phyloP scores from a whole-genome alignment of 1,139 yeast species.

The Saccharomyces hybrid region DNA sequence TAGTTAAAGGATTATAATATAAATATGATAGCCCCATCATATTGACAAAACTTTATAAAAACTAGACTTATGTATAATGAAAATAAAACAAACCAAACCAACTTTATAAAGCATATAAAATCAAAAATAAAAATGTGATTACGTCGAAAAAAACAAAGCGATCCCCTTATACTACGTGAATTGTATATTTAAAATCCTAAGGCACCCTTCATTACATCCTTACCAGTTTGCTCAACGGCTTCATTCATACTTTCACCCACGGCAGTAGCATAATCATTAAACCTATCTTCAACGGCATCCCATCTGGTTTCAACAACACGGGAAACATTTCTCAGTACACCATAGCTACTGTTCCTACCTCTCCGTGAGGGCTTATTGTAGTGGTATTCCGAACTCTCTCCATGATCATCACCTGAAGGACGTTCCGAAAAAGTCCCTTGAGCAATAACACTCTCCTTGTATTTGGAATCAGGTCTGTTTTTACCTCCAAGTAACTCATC shows the following conservation, averaged over 20 bases:
- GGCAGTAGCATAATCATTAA: conserved; percentile 51
- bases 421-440: conserved; percentile 42
- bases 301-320: conserved; percentile 46
- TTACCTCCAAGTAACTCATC: conserved; percentile 54
- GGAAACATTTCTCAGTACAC: conserved; percentile 37
- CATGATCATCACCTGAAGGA: neutral
- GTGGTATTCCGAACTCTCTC: conserved; percentile 26
- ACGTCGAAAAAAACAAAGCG: too few species aligned
- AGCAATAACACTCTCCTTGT: conserved; percentile 51
- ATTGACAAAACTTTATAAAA: neutral
- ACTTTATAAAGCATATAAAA: neutral
- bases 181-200: conserved; percentile 39
- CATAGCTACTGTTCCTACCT: conserved; percentile 32
- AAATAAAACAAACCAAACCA: neutral
- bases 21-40: neutral
- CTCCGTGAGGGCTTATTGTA: conserved; percentile 47
- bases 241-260: conserved; percentile 51
- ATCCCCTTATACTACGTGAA: too few species aligned
- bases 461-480: conserved; percentile 46
- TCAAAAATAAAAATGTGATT: neutral
- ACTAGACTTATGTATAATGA: neutral
- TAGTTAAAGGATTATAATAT: conserved; percentile 44
- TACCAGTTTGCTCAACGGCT: conserved; percentile 44
- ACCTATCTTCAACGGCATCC: conserved; percentile 47
- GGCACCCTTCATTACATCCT: conserved; percentile 45